A percentile compares a stretch with the other conserved stretches of the same genome.
phyloP scores from a whole-genome alignment of 257 asterid genomes.

The Jacaranda copaia region DNA sequence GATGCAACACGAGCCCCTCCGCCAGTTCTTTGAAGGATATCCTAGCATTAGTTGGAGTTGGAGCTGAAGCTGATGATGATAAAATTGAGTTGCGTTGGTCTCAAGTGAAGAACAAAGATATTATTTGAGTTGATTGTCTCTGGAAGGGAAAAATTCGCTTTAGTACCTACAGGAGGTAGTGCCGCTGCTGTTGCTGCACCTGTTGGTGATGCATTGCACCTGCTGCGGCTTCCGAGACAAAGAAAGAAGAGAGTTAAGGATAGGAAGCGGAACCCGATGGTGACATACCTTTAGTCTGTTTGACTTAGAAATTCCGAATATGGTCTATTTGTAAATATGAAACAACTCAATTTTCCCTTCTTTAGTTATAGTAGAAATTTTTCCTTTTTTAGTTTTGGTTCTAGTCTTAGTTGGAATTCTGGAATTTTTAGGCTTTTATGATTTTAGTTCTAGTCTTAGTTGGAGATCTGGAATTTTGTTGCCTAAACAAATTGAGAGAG shows the following conservation, averaged over 20 bases:
- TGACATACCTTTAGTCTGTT: constrained; percentile 61
- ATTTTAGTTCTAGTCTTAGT: constrained; percentile 32
- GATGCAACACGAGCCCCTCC: constrained; percentile 55
- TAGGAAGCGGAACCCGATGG: constrained; percentile 67
- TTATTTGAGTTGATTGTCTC: constrained; percentile 64
- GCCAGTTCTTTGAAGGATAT: constrained; percentile 49
- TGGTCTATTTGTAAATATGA: background rate
- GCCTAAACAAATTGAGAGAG: background rate
- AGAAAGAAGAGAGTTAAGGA: constrained; percentile 66
- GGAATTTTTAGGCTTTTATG: background rate
- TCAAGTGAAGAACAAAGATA: constrained; percentile 60
- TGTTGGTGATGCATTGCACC: constrained; percentile 47
- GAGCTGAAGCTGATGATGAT: constrained; percentile 56
- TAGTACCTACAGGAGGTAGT: constrained; percentile 71
- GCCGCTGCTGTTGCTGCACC: constrained; percentile 48
- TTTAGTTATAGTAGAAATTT: constrained; percentile 28
- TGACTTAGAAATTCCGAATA: constrained; percentile 38
- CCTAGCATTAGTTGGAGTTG: constrained; percentile 63
- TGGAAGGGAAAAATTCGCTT: constrained; percentile 65
- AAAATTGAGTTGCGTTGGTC: constrained; percentile 52
- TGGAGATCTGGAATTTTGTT: constrained; percentile 41
- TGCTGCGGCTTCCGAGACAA: constrained; percentile 54
- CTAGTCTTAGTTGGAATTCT: constrained; percentile 32
- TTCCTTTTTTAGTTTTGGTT: constrained; percentile 25
- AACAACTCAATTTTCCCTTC: background rate